Percentiles rank a stretch among this genome's conserved stretches.
Evolutionary conservation across 768 basidiomycete genomes (phyloP).

Genomic region (Cantharellus anzutake): DNA sequence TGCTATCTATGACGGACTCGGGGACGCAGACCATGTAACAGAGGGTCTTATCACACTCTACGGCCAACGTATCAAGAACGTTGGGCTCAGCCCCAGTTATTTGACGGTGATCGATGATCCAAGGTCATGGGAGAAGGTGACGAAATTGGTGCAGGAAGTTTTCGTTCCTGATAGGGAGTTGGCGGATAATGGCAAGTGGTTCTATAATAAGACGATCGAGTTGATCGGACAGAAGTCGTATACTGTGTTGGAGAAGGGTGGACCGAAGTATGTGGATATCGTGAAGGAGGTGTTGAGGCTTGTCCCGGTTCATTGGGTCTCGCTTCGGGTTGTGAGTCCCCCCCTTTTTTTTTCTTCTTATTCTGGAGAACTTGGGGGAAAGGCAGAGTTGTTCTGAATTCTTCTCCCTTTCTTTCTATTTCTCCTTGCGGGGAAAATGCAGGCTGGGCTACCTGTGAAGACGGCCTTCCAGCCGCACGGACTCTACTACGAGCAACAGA

Average conservation of each 20-base stretch:
- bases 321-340: constrained; percentile 25
- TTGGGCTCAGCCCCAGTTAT: neutral
- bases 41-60: neutral
- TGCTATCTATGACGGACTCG: constrained; percentile 6
- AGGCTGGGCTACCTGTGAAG: constrained; percentile 6
- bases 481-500: constrained; percentile 4
- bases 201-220: constrained; percentile 13
- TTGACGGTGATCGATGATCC: neutral
- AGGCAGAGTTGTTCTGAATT: neutral
- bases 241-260: constrained; percentile 14
- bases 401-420: too few relatives aligned
- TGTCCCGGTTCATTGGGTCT: constrained; percentile 42
- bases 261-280: constrained; percentile 30
- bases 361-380: neutral
- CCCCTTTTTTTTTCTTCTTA: neutral
- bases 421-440: neutral
- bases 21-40: neutral
- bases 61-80: neutral
- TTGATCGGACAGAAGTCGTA: constrained; percentile 18
- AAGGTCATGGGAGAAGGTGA: neutral
- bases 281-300: constrained; percentile 48
- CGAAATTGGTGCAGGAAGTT: constrained; percentile 7
- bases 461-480: neutral
- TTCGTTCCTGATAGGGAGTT: constrained; percentile 8
- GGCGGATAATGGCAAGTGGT: neutral